A percentile compares a stretch with the other conserved stretches of the same genome.
These are phyloP conservation scores for Solanum hybrid DNA, from an alignment of 305 asterid genomes.

Conservation along the genomic window DNA sequence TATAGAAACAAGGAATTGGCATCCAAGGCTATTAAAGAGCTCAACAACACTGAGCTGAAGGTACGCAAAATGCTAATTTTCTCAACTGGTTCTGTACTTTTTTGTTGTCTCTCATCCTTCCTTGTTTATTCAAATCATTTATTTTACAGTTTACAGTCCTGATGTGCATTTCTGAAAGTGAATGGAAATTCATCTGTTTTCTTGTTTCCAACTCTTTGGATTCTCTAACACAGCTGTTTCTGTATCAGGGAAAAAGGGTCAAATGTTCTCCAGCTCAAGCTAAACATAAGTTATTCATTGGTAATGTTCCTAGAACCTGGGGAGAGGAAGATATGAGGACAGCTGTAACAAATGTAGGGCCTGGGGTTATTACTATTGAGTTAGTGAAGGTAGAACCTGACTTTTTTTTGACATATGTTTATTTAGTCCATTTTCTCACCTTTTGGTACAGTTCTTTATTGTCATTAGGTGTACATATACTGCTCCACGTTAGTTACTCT, in stretches of 20 bases:
- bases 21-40: conserved; percentile 79
- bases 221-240: conserved; percentile 8
- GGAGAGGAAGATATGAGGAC: conserved; percentile 70
- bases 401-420: not conserved
- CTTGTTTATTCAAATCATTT: not conserved
- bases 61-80: conserved; percentile 21
- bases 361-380: conserved; percentile 73
- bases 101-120: not conserved
- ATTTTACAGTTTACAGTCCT: not conserved
- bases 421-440: not conserved
- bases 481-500: not conserved
- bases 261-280: conserved; percentile 94
- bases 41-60: conserved; percentile 69
- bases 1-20: conserved; percentile 86
- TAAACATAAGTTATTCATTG: conserved; percentile 78
- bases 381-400: conserved; percentile 55
- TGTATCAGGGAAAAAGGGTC: conserved; percentile 67
- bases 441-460: conserved; percentile 11
- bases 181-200: not conserved
- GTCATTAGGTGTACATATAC: not conserved
- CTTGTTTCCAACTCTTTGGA: conserved; percentile 3
- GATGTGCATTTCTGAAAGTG: not conserved
- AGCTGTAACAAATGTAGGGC: conserved; percentile 68
- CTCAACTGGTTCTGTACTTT: not conserved
- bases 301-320: conserved; percentile 89